Evolutionary conservation across 805 yeast genomes (phyloP), one percentile per base, ranked within the genome.

Genomic region (Lipomyces sp.): DNA sequence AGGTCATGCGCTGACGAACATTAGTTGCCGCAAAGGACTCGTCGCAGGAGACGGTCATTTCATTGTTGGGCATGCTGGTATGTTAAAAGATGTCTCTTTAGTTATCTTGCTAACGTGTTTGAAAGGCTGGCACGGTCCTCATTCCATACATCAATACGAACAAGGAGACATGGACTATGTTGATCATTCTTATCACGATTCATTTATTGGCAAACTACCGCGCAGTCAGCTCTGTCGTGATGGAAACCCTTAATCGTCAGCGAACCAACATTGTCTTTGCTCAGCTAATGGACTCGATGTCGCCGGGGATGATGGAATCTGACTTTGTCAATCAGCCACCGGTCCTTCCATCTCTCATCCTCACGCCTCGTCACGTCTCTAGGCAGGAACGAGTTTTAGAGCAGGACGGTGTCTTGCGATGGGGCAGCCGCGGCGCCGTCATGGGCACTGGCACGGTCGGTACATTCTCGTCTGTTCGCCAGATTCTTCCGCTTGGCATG

Each of bases 31-130:
- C 80, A 15, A 77, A 77, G 64, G 80, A 77, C 57, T 76, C 77
- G 65, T 72, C 77, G 8, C 80, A 77, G 71, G 80, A 77, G 62
- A 78, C 80, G 1, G 78, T 77, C 24, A 76, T 77, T 48, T 69
- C 77, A 18, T 64, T 78, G 35, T 35, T 77, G 69, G 80, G 80
- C 18, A 77, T 76, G 78, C 72, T 77, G 39, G 69, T 65, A 50
- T 0, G 68, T n/a, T 58, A 15, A 18, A 13, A 2, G 35, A 24
- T 53, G 15, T n/a, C 24, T 7, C 2, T 2, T 37, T 51, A 5
- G 0, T 15, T 32, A n/a, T 18, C 4, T 32, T 30, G 63, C 63
- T 60, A 60, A 60, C 53, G 30, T 11, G 24, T 24, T 24, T 24
- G 11, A 30, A 13, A 64, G 65, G 71, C 74, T 11, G 80, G 80